Evolutionary conservation across 495 filamentous ascomycete species (phyloP).

Genomic region (Chaetomidium leptoderma): DNA sequence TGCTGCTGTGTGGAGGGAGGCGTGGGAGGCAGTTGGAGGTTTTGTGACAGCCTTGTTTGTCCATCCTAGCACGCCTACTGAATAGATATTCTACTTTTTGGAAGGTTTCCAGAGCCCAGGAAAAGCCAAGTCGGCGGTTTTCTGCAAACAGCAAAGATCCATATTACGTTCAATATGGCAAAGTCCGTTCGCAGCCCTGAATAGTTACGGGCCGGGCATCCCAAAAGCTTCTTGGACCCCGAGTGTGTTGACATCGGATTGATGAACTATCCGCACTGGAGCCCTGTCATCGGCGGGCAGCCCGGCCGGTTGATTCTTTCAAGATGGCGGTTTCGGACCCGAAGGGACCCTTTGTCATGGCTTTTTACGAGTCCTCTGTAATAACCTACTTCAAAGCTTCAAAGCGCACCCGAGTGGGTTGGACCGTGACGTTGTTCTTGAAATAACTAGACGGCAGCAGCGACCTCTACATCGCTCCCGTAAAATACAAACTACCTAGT

Average conservation of each 20-base stretch:
- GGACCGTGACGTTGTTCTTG: too few relatives aligned
- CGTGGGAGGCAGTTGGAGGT: too few relatives aligned
- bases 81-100: too few relatives aligned
- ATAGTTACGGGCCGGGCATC: background rate
- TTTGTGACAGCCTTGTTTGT: background rate
- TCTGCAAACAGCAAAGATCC: constrained; percentile 16
- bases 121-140: constrained; percentile 22
- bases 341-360: background rate
- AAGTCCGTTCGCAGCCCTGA: background rate
- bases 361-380: too few relatives aligned
- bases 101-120: constrained; percentile 9
- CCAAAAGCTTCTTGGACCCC: background rate
- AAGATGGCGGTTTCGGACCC: background rate
- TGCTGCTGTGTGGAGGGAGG: too few relatives aligned
- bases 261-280: background rate
- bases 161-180: constrained; percentile 9
- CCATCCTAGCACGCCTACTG: too few relatives aligned
- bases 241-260: too few relatives aligned
- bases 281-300: background rate
- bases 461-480: too few relatives aligned
- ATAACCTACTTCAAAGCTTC: too few relatives aligned
- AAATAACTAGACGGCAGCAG: too few relatives aligned
- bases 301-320: background rate
- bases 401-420: too few relatives aligned
- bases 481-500: too few relatives aligned